Conservation (phyloP, 2,329 filamentous ascomycete genomes). For the Pseudocercospora musae region DNA sequence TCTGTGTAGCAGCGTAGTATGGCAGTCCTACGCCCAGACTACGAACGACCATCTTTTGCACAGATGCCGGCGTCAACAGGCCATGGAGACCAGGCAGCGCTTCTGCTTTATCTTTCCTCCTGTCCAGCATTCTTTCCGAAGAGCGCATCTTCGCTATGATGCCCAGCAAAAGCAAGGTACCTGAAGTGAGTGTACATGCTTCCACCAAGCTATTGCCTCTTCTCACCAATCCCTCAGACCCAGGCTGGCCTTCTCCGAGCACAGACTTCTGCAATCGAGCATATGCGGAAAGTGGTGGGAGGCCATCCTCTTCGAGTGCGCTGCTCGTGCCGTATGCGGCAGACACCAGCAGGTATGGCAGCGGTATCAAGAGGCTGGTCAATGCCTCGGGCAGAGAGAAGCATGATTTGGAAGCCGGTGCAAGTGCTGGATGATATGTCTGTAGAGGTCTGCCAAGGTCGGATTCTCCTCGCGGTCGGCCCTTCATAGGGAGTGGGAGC, state of each 20-base stretch:
- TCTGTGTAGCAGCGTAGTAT: conserved; percentile 54
- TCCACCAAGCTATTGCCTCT: conserved; percentile 37
- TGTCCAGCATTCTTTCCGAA: conserved; percentile 30
- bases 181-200: conserved; percentile 46
- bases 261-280: conserved; percentile 30
- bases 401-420: conserved; percentile 25
- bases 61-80: conserved; percentile 15
- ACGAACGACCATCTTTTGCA: conserved; percentile 23
- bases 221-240: conserved; percentile 8
- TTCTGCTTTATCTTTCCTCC: conserved; percentile 29
- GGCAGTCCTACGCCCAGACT: conserved; percentile 42
- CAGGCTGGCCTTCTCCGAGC: conserved; percentile 17
- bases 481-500: conserved; percentile 30
- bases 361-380: conserved; percentile 49
- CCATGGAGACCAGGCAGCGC: conserved; percentile 9
- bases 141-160: conserved; percentile 37
- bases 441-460: conserved; percentile 41
- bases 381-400: conserved; percentile 46
- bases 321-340: conserved; percentile 41
- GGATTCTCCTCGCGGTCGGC: conserved; percentile 44
- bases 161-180: conserved; percentile 46
- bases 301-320: conserved; percentile 22
- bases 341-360: conserved; percentile 49
- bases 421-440: conserved; percentile 22
- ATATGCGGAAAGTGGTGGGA: conserved; percentile 33